Base-by-base conservation (phyloP, 441 rosid species). In the Hura crepitans region DNA sequence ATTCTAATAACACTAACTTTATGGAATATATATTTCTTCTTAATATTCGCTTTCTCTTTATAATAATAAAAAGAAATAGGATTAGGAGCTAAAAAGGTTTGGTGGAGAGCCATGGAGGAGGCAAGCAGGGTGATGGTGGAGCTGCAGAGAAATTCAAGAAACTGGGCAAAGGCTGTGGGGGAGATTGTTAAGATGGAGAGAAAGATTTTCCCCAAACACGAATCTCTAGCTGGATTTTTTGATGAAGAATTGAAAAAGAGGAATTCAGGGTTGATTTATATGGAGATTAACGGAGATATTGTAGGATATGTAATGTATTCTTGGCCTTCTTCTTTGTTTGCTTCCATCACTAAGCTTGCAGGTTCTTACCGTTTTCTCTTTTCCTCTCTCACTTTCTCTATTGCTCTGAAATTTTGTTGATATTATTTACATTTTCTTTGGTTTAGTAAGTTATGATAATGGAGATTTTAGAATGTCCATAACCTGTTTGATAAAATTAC, bases 261-360 rank as follows among this genome's bases (percentile, higher is more conserved):
- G 74, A 84, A 86, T 75, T 70, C 86, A 5, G 92, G 89, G 18
- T 68, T 90, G 83, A 87, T 93, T 7, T 93, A 85, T 74, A 30
- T 70, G 9, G 64, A 70, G 39, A 6, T 42, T 14, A 72, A 73
- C 45, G 90, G 86, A 51, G 81, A 87, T 64, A 80, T 86, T 6
- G 71, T 75, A 0, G 97, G 94, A n/a, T 90, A 86, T 63, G 86
- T 72, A 62, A 85, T 90, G 87, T 90, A 82, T 71, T 59, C 88
- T 33, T 87, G 90, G 85, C 87, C 91, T 2, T 79, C 96, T 72
- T 85, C 97, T 0, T 83, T 89, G 67, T 84, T 78, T 20, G 92
- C 87, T 66, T 87, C 90, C 18, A 83, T 91, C 62, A 82, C 89
- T n/a, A 83, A 89, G 74, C 88, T 90, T 71, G 94, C 97, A 86